Percentiles rank a stretch among this genome's conserved stretches.
phyloP scores from a whole-genome alignment of 768 basidiomycete species.

The Russula olivacea region DNA sequence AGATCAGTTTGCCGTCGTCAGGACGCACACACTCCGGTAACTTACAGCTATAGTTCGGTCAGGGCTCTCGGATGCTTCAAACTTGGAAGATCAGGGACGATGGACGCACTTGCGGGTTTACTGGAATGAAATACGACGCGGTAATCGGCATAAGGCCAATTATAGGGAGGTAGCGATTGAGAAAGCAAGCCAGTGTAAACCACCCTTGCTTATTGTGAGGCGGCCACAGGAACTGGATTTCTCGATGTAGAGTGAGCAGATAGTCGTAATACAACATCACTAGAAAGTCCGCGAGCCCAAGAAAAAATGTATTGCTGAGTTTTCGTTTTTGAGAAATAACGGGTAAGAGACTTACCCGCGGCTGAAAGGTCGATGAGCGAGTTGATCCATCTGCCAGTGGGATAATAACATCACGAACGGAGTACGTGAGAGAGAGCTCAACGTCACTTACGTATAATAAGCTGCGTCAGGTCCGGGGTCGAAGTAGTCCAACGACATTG shows the following conservation, averaged over 20 bases:
- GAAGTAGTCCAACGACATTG: slow-evolving; percentile 10
- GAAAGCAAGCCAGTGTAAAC: slow-evolving; percentile 42
- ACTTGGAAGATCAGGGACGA: not conserved
- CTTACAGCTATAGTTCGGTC: slow-evolving; percentile 6
- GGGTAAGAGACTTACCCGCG: not conserved
- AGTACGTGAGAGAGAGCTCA: not conserved
- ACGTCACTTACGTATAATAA: not conserved
- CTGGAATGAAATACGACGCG: slow-evolving; percentile 23
- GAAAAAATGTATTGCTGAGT: not conserved
- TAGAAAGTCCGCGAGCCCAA: slow-evolving; percentile 4
- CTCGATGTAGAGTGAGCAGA: slow-evolving; percentile 31
- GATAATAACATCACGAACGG: too few species aligned
- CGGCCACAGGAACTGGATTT: slow-evolving; percentile 43
- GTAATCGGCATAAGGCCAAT: slow-evolving; percentile 32
- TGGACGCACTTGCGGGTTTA: not conserved
- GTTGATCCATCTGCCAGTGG: slow-evolving; percentile 12
- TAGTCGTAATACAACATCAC: slow-evolving; percentile 33
- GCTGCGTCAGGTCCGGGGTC: not conserved
- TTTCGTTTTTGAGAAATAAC: not conserved
- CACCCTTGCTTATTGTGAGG: slow-evolving; percentile 32
- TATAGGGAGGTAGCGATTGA: slow-evolving; percentile 46
- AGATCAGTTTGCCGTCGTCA: not conserved
- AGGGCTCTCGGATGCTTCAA: not conserved
- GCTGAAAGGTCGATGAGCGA: not conserved
- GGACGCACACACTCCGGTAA: not conserved